phyloP scores from a whole-genome alignment of 352 stramenopile species.

The Saprolegnia parasitica region DNA sequence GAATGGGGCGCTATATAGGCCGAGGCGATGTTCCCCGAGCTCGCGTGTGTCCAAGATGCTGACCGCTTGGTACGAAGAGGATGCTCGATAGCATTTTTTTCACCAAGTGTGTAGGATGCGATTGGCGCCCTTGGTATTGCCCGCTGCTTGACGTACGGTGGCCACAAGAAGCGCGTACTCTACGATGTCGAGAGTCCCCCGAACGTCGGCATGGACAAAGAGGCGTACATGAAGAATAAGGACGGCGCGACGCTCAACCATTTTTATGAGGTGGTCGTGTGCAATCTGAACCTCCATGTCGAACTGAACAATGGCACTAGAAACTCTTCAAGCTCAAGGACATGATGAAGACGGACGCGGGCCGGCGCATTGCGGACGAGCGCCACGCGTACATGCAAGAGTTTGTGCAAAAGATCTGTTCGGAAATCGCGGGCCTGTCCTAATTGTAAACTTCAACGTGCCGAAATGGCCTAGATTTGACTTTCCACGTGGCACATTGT shows the following conservation, averaged over 20 bases:
- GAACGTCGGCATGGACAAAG: slow-evolving; percentile 58
- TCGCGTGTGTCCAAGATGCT: slow-evolving; percentile 86
- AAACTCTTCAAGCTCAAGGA: slow-evolving; percentile 85
- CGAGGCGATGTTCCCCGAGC: slow-evolving; percentile 51
- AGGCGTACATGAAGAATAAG: slow-evolving; percentile 74
- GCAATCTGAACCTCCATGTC: background rate
- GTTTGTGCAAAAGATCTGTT: slow-evolving; percentile 79
- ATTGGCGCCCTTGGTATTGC: slow-evolving; percentile 89
- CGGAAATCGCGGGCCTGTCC: slow-evolving; percentile 45
- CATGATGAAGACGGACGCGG: slow-evolving; percentile 84
- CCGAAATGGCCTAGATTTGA: background rate
- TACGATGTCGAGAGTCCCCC: slow-evolving; percentile 67
- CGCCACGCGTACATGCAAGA: slow-evolving; percentile 83
- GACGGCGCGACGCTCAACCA: slow-evolving; percentile 78
- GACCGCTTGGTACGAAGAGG: slow-evolving; percentile 57
- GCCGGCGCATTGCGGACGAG: slow-evolving; percentile 66
- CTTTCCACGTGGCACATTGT: background rate
- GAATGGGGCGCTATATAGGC: slow-evolving; percentile 22
- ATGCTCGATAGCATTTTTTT: slow-evolving; percentile 9
- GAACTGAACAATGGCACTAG: slow-evolving; percentile 29
- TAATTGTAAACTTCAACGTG: slow-evolving; percentile 2
- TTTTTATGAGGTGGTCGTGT: slow-evolving; percentile 86
- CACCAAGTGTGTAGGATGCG: slow-evolving; percentile 49
- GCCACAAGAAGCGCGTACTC: slow-evolving; percentile 72
- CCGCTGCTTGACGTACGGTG: slow-evolving; percentile 87